Evolutionary conservation across 2,329 filamentous ascomycete genomes (phyloP).

Genomic region (Lasiodiplodia hormozganensis): DNA sequence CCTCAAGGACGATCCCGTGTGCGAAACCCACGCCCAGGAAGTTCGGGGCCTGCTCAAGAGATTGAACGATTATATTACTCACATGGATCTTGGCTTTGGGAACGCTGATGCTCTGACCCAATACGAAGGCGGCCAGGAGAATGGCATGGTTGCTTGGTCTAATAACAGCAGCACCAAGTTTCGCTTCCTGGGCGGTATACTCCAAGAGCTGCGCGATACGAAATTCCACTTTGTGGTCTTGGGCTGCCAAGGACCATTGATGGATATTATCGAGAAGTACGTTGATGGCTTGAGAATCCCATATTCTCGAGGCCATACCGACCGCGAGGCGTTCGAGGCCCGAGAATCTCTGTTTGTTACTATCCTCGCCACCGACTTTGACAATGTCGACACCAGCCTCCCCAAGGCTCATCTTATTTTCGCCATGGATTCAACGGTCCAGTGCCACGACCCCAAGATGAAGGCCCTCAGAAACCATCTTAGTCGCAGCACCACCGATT

Average conservation of each 20-base stretch:
- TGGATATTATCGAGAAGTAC: constrained; percentile 43
- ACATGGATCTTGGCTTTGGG: constrained; percentile 22
- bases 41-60: constrained; percentile 7
- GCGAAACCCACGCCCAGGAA: neutral
- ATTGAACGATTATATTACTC: constrained; percentile 5
- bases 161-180: constrained; percentile 43
- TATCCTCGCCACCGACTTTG: constrained; percentile 27
- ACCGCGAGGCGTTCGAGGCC: neutral
- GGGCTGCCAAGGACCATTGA: constrained; percentile 37
- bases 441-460: neutral
- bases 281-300: constrained; percentile 34
- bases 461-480: constrained; percentile 11
- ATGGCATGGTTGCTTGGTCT: constrained; percentile 35
- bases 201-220: constrained; percentile 37
- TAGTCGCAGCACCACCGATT: neutral
- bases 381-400: constrained; percentile 32
- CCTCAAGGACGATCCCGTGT: neutral
- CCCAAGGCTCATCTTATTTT: constrained; percentile 47
- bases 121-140: constrained; percentile 32
- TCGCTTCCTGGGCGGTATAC: constrained; percentile 42
- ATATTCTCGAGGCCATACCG: constrained; percentile 25
- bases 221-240: constrained; percentile 40
- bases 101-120: constrained; percentile 23
- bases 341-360: constrained; percentile 17
- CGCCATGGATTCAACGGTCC: constrained; percentile 46